Evolutionary conservation across 371 early-diverging fungal species (phyloP), one percentile per base, ranked within the genome.

Genomic region (Sporodiniella umbellata): DNA sequence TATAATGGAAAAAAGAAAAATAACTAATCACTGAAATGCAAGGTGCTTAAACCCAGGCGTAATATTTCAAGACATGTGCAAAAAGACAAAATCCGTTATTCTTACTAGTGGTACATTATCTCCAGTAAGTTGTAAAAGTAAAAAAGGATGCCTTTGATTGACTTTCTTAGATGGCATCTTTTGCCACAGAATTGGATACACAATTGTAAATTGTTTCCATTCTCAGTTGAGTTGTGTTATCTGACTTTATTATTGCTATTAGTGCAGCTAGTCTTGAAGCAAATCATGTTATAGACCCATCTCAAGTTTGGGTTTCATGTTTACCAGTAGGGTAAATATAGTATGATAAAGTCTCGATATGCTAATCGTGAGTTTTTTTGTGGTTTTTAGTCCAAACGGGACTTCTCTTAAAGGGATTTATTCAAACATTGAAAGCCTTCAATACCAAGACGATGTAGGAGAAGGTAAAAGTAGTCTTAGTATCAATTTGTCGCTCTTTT

Each of bases 71-170:
- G 68, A 78, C n/a, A 61, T 89, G 18, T 51, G 74, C 1, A 45
- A 62, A 8, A 18, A 50, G 3, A 60, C 81, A 1, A 70, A 75
- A 7, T 85, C 92, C 0, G 72, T 94, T 19, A 72, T 90, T n/a
- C 65, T 94, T n/a, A 84, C 92, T 1, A 90, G 90, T 60, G 94
- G 94, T 11, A 94, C 94, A 1, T 75, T 94, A 15, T 83, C 91
- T 2, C 94, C 94, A 0, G 80, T 72, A 58, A 55, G 71, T 51
- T 28, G 2, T 24, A 14, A 7, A 19, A 1, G 12, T 47, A 21
- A 23, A 10, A 39, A 28, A 42, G 15, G 1, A 33, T 26, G 26
- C 23, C 21, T 31, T 31, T 31, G 7, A 31, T n/a, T 4, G 2
- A 4, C 2, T 26, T 23, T 26, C 19, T 4, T 62, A 69, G 57